Percentiles rank a stretch among this genome's conserved stretches.
Conservation (phyloP, 805 yeast genomes). For the Candida stauntonica region DNA sequence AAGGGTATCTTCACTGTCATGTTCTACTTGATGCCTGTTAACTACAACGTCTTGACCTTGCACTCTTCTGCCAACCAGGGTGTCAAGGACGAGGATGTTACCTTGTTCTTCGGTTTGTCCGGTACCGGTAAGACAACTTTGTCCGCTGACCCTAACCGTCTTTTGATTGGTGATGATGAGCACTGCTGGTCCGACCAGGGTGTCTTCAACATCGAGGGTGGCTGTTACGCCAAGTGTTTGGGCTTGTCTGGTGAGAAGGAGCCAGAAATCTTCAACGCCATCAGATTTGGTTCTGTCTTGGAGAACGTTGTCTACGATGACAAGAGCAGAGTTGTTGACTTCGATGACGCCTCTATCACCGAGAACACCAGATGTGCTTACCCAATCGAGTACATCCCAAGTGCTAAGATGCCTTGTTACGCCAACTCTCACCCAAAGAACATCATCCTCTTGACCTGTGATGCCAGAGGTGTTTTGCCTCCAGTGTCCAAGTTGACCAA, state of each 20-base stretch:
- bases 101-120: slow-evolving; percentile 92
- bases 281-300: slow-evolving; percentile 88
- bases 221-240: slow-evolving; percentile 97
- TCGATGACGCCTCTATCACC: slow-evolving; percentile 74
- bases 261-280: slow-evolving; percentile 95
- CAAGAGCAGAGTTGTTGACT: slow-evolving; percentile 76
- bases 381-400: slow-evolving; percentile 95
- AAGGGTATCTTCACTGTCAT: slow-evolving; percentile 98
- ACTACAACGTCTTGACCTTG: slow-evolving; percentile 83
- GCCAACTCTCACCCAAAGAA: slow-evolving; percentile 90
- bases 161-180: slow-evolving; percentile 96
- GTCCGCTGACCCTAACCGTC: slow-evolving; percentile 92
- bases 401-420: slow-evolving; percentile 92
- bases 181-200: slow-evolving; percentile 99
- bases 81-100: slow-evolving; percentile 71
- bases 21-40: slow-evolving; percentile 98
- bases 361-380: slow-evolving; percentile 99
- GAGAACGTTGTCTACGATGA: slow-evolving; percentile 91
- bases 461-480: slow-evolving; percentile 96
- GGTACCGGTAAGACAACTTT: slow-evolving; percentile 98
- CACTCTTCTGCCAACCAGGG: slow-evolving; percentile 97
- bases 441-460: slow-evolving; percentile 90
- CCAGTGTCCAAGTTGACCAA: slow-evolving; percentile 92
- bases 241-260: slow-evolving; percentile 88
- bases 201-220: slow-evolving; percentile 99